phyloP scores from a whole-genome alignment of 768 basidiomycete species.

The Scleroderma citrinum region DNA sequence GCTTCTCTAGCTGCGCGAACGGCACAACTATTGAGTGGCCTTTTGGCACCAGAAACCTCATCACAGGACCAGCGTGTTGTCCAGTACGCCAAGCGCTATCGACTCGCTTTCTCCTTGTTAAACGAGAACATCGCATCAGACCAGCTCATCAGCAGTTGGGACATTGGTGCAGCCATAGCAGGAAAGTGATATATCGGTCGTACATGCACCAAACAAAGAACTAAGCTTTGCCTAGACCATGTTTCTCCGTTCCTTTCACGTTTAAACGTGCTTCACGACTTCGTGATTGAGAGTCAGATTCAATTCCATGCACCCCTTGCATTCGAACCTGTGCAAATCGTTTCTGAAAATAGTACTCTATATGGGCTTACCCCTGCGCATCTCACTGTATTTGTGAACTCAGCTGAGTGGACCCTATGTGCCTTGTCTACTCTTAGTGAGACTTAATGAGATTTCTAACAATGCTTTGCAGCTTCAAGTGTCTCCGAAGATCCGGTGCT shows the following conservation, averaged over 20 bases:
- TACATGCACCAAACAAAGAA: conserved; percentile 13
- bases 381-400: conserved; percentile 90
- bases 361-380: conserved; percentile 74
- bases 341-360: conserved; percentile 27
- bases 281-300: conserved; percentile 91
- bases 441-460: conserved; percentile 4
- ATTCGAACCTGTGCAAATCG: conserved; percentile 51
- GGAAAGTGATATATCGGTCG: conserved; percentile 40
- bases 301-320: conserved; percentile 88
- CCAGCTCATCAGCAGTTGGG: conserved; percentile 60
- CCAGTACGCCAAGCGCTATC: conserved; percentile 77
- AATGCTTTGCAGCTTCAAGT: conserved; percentile 62
- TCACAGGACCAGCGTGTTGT: conserved; percentile 48
- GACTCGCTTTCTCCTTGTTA: conserved; percentile 86
- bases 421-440: conserved; percentile 17
- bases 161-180: conserved; percentile 55
- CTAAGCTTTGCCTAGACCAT: conserved; percentile 44
- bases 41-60: conserved; percentile 41
- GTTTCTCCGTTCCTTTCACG: conserved; percentile 58
- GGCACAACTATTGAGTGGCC: conserved; percentile 30
- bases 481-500: conserved; percentile 91
- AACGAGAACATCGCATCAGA: conserved; percentile 83
- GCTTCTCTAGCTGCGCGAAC: conserved; percentile 31
- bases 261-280: conserved; percentile 72
- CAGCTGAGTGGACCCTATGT: conserved; percentile 95